Evolutionary conservation across 768 basidiomycete species (phyloP).

Genomic region (Gyrodon lividus): DNA sequence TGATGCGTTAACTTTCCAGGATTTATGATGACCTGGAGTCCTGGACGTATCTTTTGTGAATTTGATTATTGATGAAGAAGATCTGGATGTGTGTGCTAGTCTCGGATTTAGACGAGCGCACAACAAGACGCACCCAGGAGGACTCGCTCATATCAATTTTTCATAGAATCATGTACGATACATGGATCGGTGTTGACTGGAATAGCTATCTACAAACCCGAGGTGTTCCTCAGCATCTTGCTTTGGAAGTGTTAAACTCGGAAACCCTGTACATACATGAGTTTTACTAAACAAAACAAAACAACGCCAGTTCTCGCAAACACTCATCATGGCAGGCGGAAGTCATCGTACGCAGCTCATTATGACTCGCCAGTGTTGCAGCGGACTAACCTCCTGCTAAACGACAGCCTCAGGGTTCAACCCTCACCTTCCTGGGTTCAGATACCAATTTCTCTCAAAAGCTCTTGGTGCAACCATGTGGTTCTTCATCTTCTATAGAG

Average conservation of each 20-base stretch:
- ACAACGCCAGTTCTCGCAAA: slow-evolving; percentile 20
- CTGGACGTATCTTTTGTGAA: background rate
- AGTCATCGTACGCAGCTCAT: slow-evolving; percentile 25
- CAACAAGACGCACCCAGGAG: too few species aligned
- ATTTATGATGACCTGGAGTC: slow-evolving; percentile 4
- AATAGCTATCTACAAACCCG: too few species aligned
- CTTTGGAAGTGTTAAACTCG: too few species aligned
- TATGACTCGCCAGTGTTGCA: background rate
- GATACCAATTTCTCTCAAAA: slow-evolving; percentile 78
- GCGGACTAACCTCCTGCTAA: slow-evolving; percentile 2
- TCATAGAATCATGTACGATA: too few species aligned
- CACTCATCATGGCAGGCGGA: slow-evolving; percentile 34
- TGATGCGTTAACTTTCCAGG: slow-evolving; percentile 6
- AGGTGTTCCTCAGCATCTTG: too few species aligned
- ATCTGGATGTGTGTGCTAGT: background rate
- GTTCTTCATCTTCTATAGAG: slow-evolving; percentile 98
- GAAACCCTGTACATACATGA: too few species aligned
- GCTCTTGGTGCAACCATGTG: slow-evolving; percentile 92
- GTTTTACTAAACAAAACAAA: slow-evolving; percentile 31
- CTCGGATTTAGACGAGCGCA: background rate
- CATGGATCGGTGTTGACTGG: background rate
- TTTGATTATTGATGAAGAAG: background rate
- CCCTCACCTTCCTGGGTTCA: slow-evolving; percentile 80
- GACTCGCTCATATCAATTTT: too few species aligned
- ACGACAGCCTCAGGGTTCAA: slow-evolving; percentile 72